Conservation (phyloP, 2,329 filamentous ascomycete genomes). For the Colletotrichum graminicola region DNA sequence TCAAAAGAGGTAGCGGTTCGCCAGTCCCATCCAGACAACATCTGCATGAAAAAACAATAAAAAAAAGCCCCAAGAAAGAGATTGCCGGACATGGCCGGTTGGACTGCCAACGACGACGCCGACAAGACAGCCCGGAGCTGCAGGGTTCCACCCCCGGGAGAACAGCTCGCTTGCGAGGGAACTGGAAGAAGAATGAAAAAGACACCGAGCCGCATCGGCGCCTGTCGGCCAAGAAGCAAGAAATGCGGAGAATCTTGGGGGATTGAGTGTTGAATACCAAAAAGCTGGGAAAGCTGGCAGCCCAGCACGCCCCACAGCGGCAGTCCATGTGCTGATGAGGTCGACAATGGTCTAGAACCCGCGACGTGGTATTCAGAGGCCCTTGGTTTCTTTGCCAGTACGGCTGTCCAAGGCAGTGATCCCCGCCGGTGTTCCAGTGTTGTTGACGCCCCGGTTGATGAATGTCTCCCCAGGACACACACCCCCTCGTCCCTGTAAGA, state of each 20-base stretch:
- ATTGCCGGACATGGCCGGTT: conserved; percentile 15
- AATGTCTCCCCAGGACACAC: neutral
- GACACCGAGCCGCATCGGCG: neutral
- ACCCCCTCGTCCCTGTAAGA: conserved; percentile 30
- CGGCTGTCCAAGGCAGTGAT: conserved; percentile 21
- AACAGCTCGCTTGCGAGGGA: neutral
- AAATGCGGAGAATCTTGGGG: conserved; percentile 15
- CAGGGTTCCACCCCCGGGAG: neutral
- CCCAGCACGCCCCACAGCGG: neutral
- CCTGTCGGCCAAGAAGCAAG: neutral
- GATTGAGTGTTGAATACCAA: neutral
- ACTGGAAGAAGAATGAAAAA: neutral
- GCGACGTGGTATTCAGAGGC: conserved; percentile 29
- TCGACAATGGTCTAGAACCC: conserved; percentile 31
- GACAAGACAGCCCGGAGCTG: neutral
- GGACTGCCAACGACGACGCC: conserved; percentile 26
- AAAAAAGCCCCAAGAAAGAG: neutral
- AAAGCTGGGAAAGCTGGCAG: conserved; percentile 2
- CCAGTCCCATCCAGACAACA: neutral
- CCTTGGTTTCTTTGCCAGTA: conserved; percentile 11
- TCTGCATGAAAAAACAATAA: neutral
- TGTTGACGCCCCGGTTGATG: conserved; percentile 7
- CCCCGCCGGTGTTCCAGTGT: conserved; percentile 25
- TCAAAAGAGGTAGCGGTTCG: neutral
- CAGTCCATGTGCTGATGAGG: neutral